These are phyloP conservation scores for Tolypocladium amazonense DNA, from an alignment of 2,329 filamentous ascomycete genomes.

Conservation along the genomic window DNA sequence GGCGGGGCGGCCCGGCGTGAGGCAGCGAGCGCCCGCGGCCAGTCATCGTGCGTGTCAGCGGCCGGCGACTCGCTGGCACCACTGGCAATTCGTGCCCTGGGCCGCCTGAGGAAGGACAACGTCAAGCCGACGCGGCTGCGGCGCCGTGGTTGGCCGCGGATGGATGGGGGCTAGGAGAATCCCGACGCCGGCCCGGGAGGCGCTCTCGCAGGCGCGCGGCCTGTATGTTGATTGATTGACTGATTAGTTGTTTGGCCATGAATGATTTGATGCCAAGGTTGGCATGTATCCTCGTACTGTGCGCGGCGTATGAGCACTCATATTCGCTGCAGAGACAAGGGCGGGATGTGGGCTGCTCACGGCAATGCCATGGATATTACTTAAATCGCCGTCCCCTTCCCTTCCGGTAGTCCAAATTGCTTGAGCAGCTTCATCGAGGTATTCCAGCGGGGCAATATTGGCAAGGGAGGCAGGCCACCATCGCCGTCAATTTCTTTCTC, in stretches of 20 bases:
- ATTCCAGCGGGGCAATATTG: background rate
- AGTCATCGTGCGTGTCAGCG: background rate
- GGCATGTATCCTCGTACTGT: background rate
- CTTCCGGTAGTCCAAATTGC: background rate
- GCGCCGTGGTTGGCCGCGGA: background rate
- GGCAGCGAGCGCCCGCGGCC: background rate
- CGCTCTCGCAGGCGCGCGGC: background rate
- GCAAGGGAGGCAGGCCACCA: background rate
- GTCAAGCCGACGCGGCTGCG: background rate
- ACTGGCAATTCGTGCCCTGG: background rate
- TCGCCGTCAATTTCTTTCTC: background rate
- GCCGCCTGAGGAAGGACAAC: background rate
- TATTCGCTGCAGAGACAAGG: background rate
- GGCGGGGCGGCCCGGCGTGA: background rate
- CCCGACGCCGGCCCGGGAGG: background rate
- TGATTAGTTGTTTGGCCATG: background rate
- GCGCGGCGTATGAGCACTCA: background rate
- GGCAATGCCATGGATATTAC: background rate
- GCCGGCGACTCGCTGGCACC: background rate
- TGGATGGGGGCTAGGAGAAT: background rate
- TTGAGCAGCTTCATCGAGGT: background rate
- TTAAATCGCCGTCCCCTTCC: background rate
- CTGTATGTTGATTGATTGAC: background rate
- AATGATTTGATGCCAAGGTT: background rate
- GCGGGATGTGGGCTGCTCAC: background rate